A percentile compares a stretch with the other conserved stretches of the same genome.
These are phyloP conservation scores for bread wheat (Triticum aestivum) DNA, from an alignment of 176 grass and related monocot genomes.

Conservation along the genomic window IWGSC_CS_RefSeq_v2.1 NC_057814.1:522694301-522694800, in stretches of 20 bases:
- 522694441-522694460: slow-evolving; percentile 1
- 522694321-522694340: not conserved
- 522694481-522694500: slow-evolving; percentile 1
- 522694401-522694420: too few relatives aligned
- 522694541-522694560: not conserved
- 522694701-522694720: slow-evolving; percentile 6
- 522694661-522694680: not conserved
- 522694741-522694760: not conserved
- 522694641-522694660: slow-evolving; percentile 4
- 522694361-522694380: not conserved
- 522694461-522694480: not conserved
- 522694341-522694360: not conserved
- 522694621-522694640: slow-evolving; percentile 13
- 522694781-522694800: not conserved
- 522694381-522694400: not conserved
- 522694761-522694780: not conserved
- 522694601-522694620: not conserved
- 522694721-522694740: not conserved
- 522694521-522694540: not conserved
- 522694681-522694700: not conserved
- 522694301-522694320: slow-evolving; percentile 44
- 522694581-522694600: not conserved
- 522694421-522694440: not conserved
- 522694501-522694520: not conserved
- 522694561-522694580: not conserved